phyloP scores from a whole-genome alignment of 2,329 filamentous ascomycete species.

The Delphinella strobiligena region DNA sequence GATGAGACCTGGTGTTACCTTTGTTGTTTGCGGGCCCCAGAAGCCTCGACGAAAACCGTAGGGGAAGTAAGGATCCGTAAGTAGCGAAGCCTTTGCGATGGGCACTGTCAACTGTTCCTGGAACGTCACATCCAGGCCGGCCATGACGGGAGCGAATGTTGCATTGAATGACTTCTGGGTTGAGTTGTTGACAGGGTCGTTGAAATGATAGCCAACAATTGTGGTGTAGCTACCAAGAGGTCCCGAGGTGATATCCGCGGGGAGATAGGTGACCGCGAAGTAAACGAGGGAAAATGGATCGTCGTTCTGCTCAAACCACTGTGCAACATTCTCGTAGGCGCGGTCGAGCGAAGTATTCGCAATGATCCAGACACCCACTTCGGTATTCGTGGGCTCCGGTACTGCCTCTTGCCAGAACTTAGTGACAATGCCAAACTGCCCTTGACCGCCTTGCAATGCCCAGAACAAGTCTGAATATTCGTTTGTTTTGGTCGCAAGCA shows the following conservation, averaged over 20 bases:
- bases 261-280: constrained; percentile 8
- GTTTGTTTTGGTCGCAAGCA: constrained; percentile 29
- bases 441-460: constrained; percentile 41
- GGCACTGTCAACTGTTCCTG: neutral
- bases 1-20: constrained; percentile 5
- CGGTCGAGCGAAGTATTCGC: constrained; percentile 5
- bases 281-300: constrained; percentile 10
- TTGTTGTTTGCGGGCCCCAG: constrained; percentile 8
- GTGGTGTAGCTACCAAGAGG: constrained; percentile 2
- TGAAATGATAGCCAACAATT: constrained; percentile 7
- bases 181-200: neutral
- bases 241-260: constrained; percentile 2
- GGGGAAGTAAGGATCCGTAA: constrained; percentile 7
- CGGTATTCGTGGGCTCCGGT: constrained; percentile 5
- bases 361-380: constrained; percentile 9
- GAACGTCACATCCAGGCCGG: constrained; percentile 4
- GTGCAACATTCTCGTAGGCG: constrained; percentile 7
- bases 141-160: constrained; percentile 5
- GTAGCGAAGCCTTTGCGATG: constrained; percentile 2
- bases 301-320: constrained; percentile 8
- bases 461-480: constrained; percentile 37
- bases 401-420: constrained; percentile 15
- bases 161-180: constrained; percentile 6
- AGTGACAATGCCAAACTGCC: constrained; percentile 29
- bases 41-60: constrained; percentile 8